Evolutionary conservation across 1,284 basidiomycete genomes (phyloP).

Genomic region (Marasmius fiardii): DNA sequence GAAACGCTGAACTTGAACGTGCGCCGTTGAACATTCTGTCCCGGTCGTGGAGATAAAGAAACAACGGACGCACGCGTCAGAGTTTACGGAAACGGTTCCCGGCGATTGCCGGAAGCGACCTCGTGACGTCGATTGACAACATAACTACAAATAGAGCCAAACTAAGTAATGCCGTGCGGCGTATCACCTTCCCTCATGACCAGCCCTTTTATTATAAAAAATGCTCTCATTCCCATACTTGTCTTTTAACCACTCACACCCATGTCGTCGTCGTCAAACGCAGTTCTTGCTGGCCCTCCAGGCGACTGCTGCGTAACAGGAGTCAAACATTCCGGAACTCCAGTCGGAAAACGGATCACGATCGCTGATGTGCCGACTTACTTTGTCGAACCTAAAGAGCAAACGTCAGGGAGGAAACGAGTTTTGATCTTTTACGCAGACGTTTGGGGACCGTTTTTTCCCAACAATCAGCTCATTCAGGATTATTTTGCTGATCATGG

Average conservation of each 20-base stretch:
- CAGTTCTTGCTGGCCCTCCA: constrained; percentile 37
- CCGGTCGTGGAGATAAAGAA: too few species aligned
- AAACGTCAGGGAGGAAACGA: constrained; percentile 30
- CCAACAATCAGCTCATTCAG: constrained; percentile 49
- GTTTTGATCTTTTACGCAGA: constrained; percentile 50
- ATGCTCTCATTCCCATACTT: neutral
- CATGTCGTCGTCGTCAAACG: constrained; percentile 15
- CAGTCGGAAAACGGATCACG: constrained; percentile 37
- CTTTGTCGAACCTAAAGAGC: constrained; percentile 38
- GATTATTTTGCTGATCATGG: constrained; percentile 50
- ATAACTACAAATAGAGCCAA: neutral
- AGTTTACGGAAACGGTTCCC: too few species aligned
- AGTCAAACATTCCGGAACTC: constrained; percentile 45
- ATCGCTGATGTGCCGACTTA: constrained; percentile 51
- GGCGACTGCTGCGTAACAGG: constrained; percentile 43
- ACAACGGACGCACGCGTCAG: too few species aligned
- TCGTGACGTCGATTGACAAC: neutral
- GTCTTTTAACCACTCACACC: neutral
- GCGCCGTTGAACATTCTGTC: too few species aligned
- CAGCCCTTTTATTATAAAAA: neutral
- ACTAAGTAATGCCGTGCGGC: neutral
- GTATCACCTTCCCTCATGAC: neutral
- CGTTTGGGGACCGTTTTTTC: constrained; percentile 41
- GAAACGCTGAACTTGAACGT: too few species aligned
- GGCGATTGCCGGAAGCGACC: too few species aligned